Evolutionary conservation across 1,139 yeast genomes (phyloP).

Genomic region (Petasospora fabianii): DNA sequence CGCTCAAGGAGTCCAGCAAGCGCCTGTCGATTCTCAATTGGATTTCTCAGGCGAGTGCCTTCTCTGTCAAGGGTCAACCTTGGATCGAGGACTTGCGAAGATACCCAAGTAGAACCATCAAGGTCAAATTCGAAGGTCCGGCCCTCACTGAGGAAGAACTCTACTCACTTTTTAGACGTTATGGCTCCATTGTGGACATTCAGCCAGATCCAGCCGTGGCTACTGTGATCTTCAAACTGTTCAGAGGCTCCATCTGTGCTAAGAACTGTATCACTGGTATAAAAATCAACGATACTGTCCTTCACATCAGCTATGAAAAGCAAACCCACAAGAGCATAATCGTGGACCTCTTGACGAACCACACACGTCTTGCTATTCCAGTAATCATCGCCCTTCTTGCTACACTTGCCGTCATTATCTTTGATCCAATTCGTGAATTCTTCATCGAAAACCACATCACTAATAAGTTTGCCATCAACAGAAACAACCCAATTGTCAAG

Average conservation of each 20-base stretch:
- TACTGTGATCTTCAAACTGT: conserved; percentile 46
- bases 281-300: conserved; percentile 51
- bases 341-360: conserved; percentile 59
- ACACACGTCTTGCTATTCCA: conserved; percentile 66
- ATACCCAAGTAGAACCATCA: conserved; percentile 59
- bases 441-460: conserved; percentile 73
- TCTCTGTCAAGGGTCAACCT: conserved; percentile 84
- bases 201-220: conserved; percentile 50
- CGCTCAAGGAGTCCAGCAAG: conserved; percentile 32
- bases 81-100: conserved; percentile 94
- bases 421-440: conserved; percentile 89
- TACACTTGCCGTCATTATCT: conserved; percentile 75
- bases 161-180: conserved; percentile 78
- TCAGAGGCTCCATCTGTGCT: conserved; percentile 78
- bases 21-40: conserved; percentile 30
- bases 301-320: conserved; percentile 74
- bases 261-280: conserved; percentile 88
- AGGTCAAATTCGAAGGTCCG: conserved; percentile 72
- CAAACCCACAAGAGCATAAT: conserved; percentile 49
- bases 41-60: conserved; percentile 45
- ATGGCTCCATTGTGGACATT: conserved; percentile 80
- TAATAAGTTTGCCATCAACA: conserved; percentile 39
- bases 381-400: conserved; percentile 59
- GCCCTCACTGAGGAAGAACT: conserved; percentile 77
- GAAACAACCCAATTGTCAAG: conserved; percentile 32